Evolutionary conservation across 2,329 filamentous ascomycete genomes (phyloP), one percentile per base, ranked within the genome.

Genomic region (Paracoccidioides brasiliensis): DNA sequence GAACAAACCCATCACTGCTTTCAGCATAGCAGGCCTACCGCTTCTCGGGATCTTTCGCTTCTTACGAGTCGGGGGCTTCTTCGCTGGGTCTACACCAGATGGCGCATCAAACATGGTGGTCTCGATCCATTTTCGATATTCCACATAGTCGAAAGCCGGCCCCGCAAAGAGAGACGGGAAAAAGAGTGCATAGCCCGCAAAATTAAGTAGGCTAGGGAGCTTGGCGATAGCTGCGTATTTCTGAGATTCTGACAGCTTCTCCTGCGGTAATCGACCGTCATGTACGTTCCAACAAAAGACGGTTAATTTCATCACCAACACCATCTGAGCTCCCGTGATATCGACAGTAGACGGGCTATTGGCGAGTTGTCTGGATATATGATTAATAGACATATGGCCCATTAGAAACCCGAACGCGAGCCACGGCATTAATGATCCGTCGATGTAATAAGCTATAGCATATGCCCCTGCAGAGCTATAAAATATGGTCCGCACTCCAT

Each of bases 271-370:
- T 57, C 85, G 83, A 22, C 93, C 94, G 69, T 98, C 93, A 64
- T 93, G 90, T 7, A 97, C 85, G 67, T 97, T 97, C 93, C 93
- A 98, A 74, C 89, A 95, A 67, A 98, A 98, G 4, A 91, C 87
- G 28, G 84, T 89, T 40, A 98, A 81, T 72, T 98, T 98, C 89
- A 98, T 98, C 60, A 97, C 85, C 63, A 97, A 74, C 38, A 98
- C 93, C 93, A 98, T 98, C 71, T 98, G 93, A 1, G 91, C 90
- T 58, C 80, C 90, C 0, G 91, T 96, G 62, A 98, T 90, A 69
- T 98, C 93, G 57, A 95, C 78, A 1, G 74, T 72, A 42, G 80
- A 77, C 0, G 87, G 81, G 58, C 82, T 78, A 62, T 86, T 78
- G 42, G 79, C 74, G 42, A 83, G 80, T 70, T 95, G 89, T 42